Percentiles rank a stretch among this genome's conserved stretches.
These are phyloP conservation scores for Pichia sp. DNA, from an alignment of 1,139 yeast genomes.

Conservation along the genomic window DNA sequence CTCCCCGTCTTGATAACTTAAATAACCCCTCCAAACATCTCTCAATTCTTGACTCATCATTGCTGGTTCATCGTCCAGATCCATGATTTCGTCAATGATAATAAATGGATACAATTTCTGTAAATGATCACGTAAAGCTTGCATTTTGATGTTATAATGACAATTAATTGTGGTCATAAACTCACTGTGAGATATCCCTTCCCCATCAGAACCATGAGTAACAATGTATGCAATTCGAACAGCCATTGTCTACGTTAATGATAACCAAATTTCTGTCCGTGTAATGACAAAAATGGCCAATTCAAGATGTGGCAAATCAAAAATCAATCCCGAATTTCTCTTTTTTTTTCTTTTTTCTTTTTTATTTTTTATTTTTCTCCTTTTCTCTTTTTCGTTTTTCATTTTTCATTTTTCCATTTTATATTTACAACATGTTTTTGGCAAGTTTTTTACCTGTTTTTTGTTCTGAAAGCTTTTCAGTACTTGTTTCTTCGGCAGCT, in stretches of 20 bases:
- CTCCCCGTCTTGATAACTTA: neutral
- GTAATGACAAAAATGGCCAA: neutral
- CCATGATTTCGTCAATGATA: neutral
- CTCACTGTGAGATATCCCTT: slow-evolving; percentile 2
- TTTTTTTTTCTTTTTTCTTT: neutral
- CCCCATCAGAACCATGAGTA: neutral
- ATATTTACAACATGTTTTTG: neutral
- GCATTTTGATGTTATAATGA: neutral
- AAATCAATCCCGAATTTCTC: neutral
- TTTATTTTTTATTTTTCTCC: neutral
- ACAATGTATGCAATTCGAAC: neutral
- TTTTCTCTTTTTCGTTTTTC: neutral
- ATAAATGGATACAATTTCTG: slow-evolving; percentile 2
- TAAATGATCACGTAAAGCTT: neutral
- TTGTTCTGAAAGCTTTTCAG: neutral
- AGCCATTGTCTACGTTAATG: neutral
- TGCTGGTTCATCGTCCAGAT: slow-evolving; percentile 4
- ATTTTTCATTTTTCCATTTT: neutral
- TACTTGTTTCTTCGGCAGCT: neutral
- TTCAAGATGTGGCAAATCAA: neutral
- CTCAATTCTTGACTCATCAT: neutral
- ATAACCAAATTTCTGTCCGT: neutral
- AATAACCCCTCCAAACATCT: slow-evolving; percentile 1
- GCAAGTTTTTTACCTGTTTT: neutral
- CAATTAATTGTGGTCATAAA: slow-evolving; percentile 3